Evolutionary conservation across 83 land plant genomes (phyloP).

Genomic region (Isoetes engelmannii): DNA sequence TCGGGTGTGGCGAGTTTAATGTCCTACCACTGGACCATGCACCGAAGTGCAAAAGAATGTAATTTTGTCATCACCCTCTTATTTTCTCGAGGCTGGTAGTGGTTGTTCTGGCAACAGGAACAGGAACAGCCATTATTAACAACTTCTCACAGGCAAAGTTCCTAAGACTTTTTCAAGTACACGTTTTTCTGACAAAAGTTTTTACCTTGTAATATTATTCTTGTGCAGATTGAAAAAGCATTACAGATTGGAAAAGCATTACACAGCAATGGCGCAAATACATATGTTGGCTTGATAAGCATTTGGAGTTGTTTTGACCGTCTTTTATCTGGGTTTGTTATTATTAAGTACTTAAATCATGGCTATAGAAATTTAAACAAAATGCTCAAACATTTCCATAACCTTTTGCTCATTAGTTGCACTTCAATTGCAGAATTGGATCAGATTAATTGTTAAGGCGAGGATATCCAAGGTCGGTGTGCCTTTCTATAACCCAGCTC

Average conservation of each 20-base stretch:
- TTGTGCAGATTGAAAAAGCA: not conserved
- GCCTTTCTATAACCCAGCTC: not conserved
- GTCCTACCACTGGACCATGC: too few relatives aligned
- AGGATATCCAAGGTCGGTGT: not conserved
- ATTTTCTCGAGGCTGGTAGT: constrained; percentile 28
- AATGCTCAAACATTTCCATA: not conserved
- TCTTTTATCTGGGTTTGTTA: constrained; percentile 1
- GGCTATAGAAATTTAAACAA: not conserved
- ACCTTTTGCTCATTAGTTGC: not conserved
- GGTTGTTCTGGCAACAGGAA: constrained; percentile 34
- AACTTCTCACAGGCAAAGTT: constrained; percentile 37
- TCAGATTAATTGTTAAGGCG: constrained; percentile 1
- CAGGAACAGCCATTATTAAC: constrained; percentile 44
- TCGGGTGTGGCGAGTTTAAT: too few relatives aligned
- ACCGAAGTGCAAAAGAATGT: not conserved
- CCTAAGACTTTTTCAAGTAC: not conserved
- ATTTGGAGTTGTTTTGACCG: constrained; percentile 7
- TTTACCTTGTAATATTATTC: not conserved
- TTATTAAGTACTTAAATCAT: not conserved
- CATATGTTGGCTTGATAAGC: constrained; percentile 9
- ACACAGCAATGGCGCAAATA: not conserved
- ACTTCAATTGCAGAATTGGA: not conserved
- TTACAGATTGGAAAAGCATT: constrained; percentile 4
- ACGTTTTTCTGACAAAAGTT: not conserved
- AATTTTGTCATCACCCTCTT: not conserved